A percentile compares a stretch with the other conserved stretches of the same genome.
phyloP scores from a whole-genome alignment of 805 yeast species.

The Zygoascus ofunaensis region DNA sequence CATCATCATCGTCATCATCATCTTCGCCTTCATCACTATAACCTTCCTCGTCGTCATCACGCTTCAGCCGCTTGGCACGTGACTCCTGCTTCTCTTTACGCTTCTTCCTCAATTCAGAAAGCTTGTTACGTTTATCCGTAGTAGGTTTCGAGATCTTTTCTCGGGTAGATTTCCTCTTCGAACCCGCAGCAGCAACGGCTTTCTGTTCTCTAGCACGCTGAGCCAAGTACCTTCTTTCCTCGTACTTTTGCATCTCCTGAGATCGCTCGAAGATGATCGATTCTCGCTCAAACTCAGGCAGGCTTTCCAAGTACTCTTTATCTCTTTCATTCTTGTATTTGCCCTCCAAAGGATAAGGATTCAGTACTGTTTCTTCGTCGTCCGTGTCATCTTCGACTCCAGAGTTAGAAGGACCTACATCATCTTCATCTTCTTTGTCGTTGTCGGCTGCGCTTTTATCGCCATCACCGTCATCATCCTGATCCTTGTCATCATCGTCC shows the following conservation, averaged over 20 bases:
- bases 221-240: constrained; percentile 74
- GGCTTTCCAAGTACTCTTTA: constrained; percentile 46
- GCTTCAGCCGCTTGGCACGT: constrained; percentile 20
- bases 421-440: constrained; percentile 30
- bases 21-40: constrained; percentile 15
- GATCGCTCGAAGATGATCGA: constrained; percentile 83
- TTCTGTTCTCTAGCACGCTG: constrained; percentile 53
- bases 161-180: constrained; percentile 25
- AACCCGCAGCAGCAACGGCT: constrained; percentile 22
- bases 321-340: constrained; percentile 80
- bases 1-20: constrained; percentile 35
- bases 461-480: no score
- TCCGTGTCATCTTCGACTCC: constrained; percentile 30
- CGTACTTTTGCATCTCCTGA: constrained; percentile 81
- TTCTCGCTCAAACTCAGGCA: constrained; percentile 93
- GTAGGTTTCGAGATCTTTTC: constrained; percentile 33
- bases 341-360: constrained; percentile 92
- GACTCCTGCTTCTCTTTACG: constrained; percentile 45
- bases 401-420: constrained; percentile 25
- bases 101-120: constrained; percentile 66
- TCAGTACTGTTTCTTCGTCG: constrained; percentile 29
- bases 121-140: constrained; percentile 40
- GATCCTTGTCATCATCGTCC: constrained; percentile 6
- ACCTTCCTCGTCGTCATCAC: constrained; percentile 37
- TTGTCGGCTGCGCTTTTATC: constrained; percentile 29